Evolutionary conservation across 1,284 basidiomycete species (phyloP).

Genomic region (Cerrena zonata): DNA sequence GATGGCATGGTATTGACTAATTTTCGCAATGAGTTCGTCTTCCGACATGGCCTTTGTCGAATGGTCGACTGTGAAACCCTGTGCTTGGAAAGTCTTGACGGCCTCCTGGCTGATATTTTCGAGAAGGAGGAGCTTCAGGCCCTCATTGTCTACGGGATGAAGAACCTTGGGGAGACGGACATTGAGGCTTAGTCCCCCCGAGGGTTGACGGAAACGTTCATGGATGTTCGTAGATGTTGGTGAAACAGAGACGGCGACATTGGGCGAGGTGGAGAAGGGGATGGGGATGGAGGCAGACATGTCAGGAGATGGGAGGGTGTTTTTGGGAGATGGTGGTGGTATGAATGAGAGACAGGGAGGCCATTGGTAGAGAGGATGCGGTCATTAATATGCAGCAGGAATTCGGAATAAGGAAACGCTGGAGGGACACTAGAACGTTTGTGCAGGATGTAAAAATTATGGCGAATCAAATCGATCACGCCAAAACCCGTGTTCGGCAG

Average conservation of each 20-base stretch:
- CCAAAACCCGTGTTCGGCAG: no score
- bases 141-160: slow-evolving; percentile 73
- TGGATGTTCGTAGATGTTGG: slow-evolving; percentile 37
- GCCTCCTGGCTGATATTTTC: slow-evolving; percentile 96
- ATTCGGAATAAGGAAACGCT: not conserved
- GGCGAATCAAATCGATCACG: no score
- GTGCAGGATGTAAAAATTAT: not conserved
- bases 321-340: not conserved
- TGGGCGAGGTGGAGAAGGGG: slow-evolving; percentile 24
- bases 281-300: slow-evolving; percentile 39
- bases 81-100: slow-evolving; percentile 71
- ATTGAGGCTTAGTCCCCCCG: slow-evolving; percentile 9
- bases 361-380: no score
- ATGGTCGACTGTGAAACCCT: slow-evolving; percentile 94
- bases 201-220: slow-evolving; percentile 39
- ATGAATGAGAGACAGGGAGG: no score
- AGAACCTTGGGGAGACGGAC: slow-evolving; percentile 62
- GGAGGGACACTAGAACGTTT: no score
- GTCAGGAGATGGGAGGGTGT: slow-evolving; percentile 12
- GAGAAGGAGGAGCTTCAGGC: slow-evolving; percentile 74
- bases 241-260: slow-evolving; percentile 43
- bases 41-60: slow-evolving; percentile 82
- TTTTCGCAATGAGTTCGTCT: slow-evolving; percentile 85
- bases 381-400: no score
- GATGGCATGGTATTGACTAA: slow-evolving; percentile 87